Base-by-base conservation (phyloP, 495 filamentous ascomycete species). In the Thermothielavioides terrestris region DNA sequence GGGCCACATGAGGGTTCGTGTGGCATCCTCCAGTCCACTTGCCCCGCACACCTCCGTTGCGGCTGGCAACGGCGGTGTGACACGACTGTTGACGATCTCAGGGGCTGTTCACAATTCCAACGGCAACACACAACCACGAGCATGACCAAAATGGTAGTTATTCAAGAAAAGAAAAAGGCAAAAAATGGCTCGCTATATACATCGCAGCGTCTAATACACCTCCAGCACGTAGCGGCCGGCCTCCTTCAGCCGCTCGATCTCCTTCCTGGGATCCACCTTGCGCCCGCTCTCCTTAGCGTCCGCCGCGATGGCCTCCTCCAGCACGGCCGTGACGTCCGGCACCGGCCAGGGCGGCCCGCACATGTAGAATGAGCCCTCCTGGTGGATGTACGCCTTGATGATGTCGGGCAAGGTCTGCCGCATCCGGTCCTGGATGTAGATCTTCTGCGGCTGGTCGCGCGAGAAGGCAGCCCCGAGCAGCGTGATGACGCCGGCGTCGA, bases 371-470 rank as follows among this genome's bases (percentile, higher is more conserved):
- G 82, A 79, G 41, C 92, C 92, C 54, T 90, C 85, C 51, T 94
- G 78, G 63, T 83, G 76, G 60, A 94, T 80, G 65, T 97, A 96
- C 7, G 89, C 88, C 67, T 92, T 70, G 52, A 91, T 79, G 47
- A 98, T 89, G 44, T 95, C 86, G n/a, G 68, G 66, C 30, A 96
- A 67, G 2, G 82, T 85, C 76, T 97, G 77, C 48, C 92, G 79
- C 92, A 98, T 97, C 54, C 89, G 82, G 61, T 97, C 92, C 74
- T 98, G 92, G 64, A 98, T 98, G 63, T 98, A 98, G 52, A 98
- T 94, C 82, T 98, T 98, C 77, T 96, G 77, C 17, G 85, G 82
- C 78, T 98, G 92, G 62, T 98, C 92, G 58, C 92, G 83, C 43
- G 88, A 94, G 79, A 98, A 98, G 14, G 92, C 92, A 38, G 87